These are phyloP conservation scores for Colletotrichum eremochloae DNA, from an alignment of 2,329 filamentous ascomycete genomes.

Conservation along the genomic window DNA sequence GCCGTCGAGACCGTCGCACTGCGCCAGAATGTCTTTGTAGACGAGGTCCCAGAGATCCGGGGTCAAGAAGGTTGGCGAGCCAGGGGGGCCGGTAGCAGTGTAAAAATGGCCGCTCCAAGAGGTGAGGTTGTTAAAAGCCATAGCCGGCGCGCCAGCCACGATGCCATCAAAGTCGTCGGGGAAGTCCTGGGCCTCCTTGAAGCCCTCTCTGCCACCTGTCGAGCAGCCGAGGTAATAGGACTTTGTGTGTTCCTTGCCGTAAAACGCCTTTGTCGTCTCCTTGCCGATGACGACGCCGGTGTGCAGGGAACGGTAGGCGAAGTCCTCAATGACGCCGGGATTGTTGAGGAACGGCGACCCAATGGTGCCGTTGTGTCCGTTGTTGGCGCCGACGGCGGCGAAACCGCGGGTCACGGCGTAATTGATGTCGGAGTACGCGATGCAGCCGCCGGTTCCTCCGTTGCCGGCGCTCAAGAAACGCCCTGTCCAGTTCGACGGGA, in stretches of 20 bases:
- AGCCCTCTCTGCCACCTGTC: slow-evolving; percentile 64
- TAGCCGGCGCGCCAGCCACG: slow-evolving; percentile 53
- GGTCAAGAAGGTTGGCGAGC: slow-evolving; percentile 50
- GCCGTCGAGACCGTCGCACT: slow-evolving; percentile 47
- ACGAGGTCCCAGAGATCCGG: slow-evolving; percentile 46
- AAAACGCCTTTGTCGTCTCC: slow-evolving; percentile 62
- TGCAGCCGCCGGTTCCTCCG: slow-evolving; percentile 62
- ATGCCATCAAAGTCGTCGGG: slow-evolving; percentile 66
- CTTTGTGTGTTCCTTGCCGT: slow-evolving; percentile 51
- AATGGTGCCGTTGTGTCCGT: slow-evolving; percentile 61
- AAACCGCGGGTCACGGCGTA: slow-evolving; percentile 59
- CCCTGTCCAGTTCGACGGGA: slow-evolving; percentile 60
- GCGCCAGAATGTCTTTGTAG: slow-evolving; percentile 47
- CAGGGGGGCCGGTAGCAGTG: slow-evolving; percentile 57
- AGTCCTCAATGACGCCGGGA: slow-evolving; percentile 54
- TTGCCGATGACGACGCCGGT: slow-evolving; percentile 58
- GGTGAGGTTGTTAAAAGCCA: slow-evolving; percentile 57
- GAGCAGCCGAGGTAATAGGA: slow-evolving; percentile 65
- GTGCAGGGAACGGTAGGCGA: slow-evolving; percentile 48
- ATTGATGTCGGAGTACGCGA: slow-evolving; percentile 58
- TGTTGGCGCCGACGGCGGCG: slow-evolving; percentile 61
- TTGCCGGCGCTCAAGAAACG: slow-evolving; percentile 63
- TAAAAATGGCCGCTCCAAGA: slow-evolving; percentile 47
- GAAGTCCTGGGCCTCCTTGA: slow-evolving; percentile 60
- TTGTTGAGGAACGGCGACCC: slow-evolving; percentile 52